Base-by-base conservation (phyloP, 108 stramenopile species). In the Nitzschia inconspicua region DNA sequence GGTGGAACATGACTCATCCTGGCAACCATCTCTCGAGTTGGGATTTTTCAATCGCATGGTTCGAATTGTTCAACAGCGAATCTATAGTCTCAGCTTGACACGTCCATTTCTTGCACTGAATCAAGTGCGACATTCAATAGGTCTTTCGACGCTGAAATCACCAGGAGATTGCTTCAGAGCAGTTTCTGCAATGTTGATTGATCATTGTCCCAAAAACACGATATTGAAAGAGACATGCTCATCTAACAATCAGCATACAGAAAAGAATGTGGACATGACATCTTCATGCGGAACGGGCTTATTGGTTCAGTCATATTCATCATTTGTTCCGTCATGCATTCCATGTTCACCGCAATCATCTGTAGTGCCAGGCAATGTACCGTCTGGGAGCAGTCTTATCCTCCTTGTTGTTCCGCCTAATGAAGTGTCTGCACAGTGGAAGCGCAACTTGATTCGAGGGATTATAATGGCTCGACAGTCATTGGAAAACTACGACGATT, bases 401-500 rank as follows among this genome's bases (percentile, higher is more conserved):
- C 37, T 67, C 27, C 44, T 67, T 28, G 26, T 58, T 2, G 47
- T 46, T 1, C 66, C 47, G 8, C 66, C 66, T 9, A 16, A 26
- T 16, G 26, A 16, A 1, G 26, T 25, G 23, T 24, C 59, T 0
- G 32, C 59, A 52, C 16, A 25, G 14, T 60, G 51, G 51, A 54
- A 50, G 8, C 48, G 68, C 8, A 60, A 48, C 23, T 41, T 68
- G 5, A 27, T 68, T 20, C 49, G 57, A 20, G 59, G 35, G 1
- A 18, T 68, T 2, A 20, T 44, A 1, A 25, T 54, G 29, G 58
- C 59, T 7, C 48, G 47, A 43, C 26, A 53, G 1, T 53, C 68
- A 2, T 28, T 68, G 2, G 31, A 44, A n/a, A 23, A 37, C 7
- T 60, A 60, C 43, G 68, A 68, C 34, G 58, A 56, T 20, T 68